phyloP scores from a whole-genome alignment of 1,139 yeast species.

The Geotrichum fermentans region DNA sequence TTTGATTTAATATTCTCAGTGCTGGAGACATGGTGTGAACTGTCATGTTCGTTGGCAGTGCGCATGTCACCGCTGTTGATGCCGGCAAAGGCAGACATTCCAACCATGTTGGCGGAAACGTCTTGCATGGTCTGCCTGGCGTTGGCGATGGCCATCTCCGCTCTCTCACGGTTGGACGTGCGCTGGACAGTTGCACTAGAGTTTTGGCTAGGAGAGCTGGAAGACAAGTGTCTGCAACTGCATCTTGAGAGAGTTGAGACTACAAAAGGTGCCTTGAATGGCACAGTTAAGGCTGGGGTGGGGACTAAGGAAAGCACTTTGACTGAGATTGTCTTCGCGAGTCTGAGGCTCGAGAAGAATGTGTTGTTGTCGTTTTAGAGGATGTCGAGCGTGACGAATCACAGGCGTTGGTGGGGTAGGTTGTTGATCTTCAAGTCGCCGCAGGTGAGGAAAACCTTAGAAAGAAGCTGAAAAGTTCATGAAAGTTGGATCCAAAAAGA shows the following conservation, averaged over 20 bases:
- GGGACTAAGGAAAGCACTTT: neutral
- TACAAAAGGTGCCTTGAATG: slow-evolving; percentile 1
- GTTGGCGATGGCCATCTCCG: neutral
- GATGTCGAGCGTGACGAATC: too few relatives aligned
- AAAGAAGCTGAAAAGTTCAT: neutral
- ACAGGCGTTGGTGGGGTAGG: too few relatives aligned
- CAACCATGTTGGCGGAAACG: neutral
- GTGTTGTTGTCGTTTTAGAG: too few relatives aligned
- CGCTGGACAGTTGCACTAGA: neutral
- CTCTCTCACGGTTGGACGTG: neutral
- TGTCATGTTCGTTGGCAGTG: neutral
- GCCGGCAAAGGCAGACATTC: neutral
- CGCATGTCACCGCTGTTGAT: neutral
- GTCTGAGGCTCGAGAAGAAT: neutral
- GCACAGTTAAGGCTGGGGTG: neutral
- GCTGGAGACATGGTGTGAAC: neutral
- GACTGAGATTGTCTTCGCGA: too few relatives aligned
- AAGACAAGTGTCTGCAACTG: neutral
- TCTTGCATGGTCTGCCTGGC: neutral
- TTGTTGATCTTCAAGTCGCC: too few relatives aligned
- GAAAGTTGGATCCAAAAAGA: too few relatives aligned
- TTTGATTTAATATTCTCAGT: neutral
- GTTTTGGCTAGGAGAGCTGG: neutral
- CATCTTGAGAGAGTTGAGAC: neutral
- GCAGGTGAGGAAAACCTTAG: too few relatives aligned